Evolutionary conservation across 2,329 filamentous ascomycete genomes (phyloP).

Genomic region (Fusarium beomiforme): DNA sequence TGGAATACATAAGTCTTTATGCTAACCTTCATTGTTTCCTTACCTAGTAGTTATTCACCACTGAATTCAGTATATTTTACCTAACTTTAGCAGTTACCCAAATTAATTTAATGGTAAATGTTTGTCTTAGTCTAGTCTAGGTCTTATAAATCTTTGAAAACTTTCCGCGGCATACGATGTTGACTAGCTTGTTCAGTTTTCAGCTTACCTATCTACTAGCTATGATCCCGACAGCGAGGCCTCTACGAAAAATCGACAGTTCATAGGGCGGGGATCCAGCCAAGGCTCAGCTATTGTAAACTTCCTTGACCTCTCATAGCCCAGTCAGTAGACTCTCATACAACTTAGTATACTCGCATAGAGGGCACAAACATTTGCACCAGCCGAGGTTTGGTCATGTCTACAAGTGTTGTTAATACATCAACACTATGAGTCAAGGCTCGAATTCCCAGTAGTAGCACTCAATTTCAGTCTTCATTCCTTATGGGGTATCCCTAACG

Average conservation of each 20-base stretch:
- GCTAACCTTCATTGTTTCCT: background rate
- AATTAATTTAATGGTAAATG: no score
- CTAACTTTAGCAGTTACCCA: no score
- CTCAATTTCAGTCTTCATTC: slow-evolving; percentile 21
- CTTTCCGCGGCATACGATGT: no score
- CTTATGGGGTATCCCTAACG: slow-evolving; percentile 28
- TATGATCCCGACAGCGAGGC: background rate
- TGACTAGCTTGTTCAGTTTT: no score
- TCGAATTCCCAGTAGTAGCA: background rate
- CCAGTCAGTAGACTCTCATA: background rate
- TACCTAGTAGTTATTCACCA: no score
- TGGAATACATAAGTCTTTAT: background rate
- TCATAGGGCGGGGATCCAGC: background rate
- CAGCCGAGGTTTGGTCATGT: background rate
- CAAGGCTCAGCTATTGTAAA: background rate
- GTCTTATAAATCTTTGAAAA: no score
- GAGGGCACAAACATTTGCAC: background rate
- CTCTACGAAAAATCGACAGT: background rate
- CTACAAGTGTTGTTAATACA: background rate
- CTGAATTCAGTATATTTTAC: no score
- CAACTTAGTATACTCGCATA: background rate
- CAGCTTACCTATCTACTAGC: no score
- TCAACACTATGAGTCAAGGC: background rate
- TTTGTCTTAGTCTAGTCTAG: no score
- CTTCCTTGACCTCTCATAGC: background rate